Conservation (phyloP, 768 basidiomycete genomes). For the Leccinum variicolor region DNA sequence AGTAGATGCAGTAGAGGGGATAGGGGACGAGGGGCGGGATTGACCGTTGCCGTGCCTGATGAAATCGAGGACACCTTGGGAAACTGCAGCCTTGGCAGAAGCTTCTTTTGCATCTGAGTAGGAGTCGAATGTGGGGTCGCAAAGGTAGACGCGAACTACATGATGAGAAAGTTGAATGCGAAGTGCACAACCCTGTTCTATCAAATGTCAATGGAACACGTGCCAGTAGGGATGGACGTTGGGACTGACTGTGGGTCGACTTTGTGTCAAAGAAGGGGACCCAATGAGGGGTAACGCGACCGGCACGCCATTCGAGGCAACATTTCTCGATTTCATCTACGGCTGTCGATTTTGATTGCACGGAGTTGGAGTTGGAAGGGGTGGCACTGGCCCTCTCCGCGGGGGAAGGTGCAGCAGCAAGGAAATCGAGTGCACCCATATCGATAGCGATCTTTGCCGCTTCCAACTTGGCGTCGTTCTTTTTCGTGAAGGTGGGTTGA, state of each 20-base stretch:
- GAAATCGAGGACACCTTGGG: slow-evolving; percentile 54
- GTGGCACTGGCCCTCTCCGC: neutral
- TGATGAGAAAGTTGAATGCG: slow-evolving; percentile 51
- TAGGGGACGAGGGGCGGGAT: slow-evolving; percentile 32
- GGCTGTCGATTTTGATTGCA: neutral
- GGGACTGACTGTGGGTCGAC: slow-evolving; percentile 39
- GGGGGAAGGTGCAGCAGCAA: slow-evolving; percentile 31
- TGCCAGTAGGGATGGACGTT: neutral
- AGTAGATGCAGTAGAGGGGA: slow-evolving; percentile 1
- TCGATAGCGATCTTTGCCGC: slow-evolving; percentile 54
- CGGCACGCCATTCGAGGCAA: slow-evolving; percentile 53
- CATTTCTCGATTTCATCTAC: slow-evolving; percentile 49
- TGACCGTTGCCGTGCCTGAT: slow-evolving; percentile 57
- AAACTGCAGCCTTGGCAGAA: slow-evolving; percentile 53
- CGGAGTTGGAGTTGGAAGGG: neutral
- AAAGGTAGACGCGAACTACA: slow-evolving; percentile 49
- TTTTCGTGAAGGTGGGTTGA: slow-evolving; percentile 39
- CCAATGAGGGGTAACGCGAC: slow-evolving; percentile 52
- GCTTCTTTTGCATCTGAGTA: slow-evolving; percentile 44
- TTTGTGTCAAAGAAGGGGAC: slow-evolving; percentile 46
- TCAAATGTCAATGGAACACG: neutral
- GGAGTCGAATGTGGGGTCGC: slow-evolving; percentile 41
- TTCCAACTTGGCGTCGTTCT: slow-evolving; percentile 51
- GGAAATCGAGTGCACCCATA: slow-evolving; percentile 60
- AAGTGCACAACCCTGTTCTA: slow-evolving; percentile 55